Percentiles rank a stretch among this genome's conserved stretches.
These are phyloP conservation scores for Chlamydomonas eustigma DNA, from an alignment of 139 green algal species.

Conservation along the genomic window DNA sequence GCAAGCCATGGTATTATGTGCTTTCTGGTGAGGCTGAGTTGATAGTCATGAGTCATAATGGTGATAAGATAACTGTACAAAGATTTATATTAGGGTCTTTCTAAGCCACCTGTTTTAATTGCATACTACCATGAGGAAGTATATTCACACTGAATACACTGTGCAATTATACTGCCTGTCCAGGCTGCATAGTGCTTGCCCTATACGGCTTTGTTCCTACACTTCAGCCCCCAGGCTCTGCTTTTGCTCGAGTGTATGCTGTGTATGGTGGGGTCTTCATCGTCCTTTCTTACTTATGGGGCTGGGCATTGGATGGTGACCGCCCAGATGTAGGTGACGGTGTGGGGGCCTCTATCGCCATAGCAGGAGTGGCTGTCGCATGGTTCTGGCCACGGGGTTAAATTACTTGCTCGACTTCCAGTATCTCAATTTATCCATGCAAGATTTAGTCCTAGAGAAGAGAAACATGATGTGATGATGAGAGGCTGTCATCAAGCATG, in stretches of 20 bases:
- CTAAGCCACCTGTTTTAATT: too few species aligned
- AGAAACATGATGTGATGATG: too few species aligned
- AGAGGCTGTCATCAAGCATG: too few species aligned
- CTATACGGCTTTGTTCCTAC: constrained; percentile 79
- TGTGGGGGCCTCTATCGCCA: constrained; percentile 60
- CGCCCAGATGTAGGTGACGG: constrained; percentile 73
- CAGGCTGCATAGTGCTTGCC: constrained; percentile 52
- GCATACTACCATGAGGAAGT: too few species aligned
- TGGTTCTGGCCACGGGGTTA: constrained; percentile 65
- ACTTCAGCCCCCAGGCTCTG: constrained; percentile 56
- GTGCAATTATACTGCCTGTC: too few species aligned
- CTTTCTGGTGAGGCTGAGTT: constrained; percentile 40
- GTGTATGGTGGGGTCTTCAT: constrained; percentile 90
- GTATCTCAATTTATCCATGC: too few species aligned
- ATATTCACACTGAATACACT: too few species aligned
- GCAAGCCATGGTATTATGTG: constrained; percentile 47
- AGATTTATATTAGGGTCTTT: too few species aligned
- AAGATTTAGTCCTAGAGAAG: too few species aligned
- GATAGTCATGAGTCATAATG: too few species aligned
- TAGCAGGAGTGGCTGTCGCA: constrained; percentile 64
- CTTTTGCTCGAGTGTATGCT: constrained; percentile 53
- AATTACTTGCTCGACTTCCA: too few species aligned
- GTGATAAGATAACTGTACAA: too few species aligned
- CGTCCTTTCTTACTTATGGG: constrained; percentile 74
- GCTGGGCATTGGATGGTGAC: constrained; percentile 67